Evolutionary conservation across 306 rosid species (phyloP), one percentile per base, ranked within the genome.

Genomic region (Cucurbita maxima): DNA sequence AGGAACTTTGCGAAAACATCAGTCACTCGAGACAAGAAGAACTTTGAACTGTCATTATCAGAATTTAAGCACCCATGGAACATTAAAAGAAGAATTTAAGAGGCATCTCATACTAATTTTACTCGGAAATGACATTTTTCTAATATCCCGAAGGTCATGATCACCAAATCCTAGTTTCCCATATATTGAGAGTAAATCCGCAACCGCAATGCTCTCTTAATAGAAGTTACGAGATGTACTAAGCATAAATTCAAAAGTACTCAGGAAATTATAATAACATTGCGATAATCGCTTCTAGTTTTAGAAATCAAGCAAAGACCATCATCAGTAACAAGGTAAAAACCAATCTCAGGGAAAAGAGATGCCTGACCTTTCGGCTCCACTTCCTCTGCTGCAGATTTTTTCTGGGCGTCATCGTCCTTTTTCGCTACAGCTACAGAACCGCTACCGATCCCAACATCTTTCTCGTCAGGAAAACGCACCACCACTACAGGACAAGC

Each of bases 401-500:
- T 75, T 25, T 36, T 14, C 56, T 75, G 88, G 2, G 67, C 91
- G 37, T 80, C 85, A 5, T 79, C 90, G 30, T 72, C 71, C 67
- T 69, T 82, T 63, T 84, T 83, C 34, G 44, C 61, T 2, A 77
- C 44, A 58, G 79, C 82, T 7, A 81, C 83, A 4, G 81, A 14
- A 40, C 12, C 51, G 4, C 11, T 80, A 0, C 38, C 78, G 25
- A 43, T 66, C 37, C 74, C 86, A 1, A 62, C 81, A 5, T 88
- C 92, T 79, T 81, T 86, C 58, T 89, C 98, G 1, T 90, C 98
- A 0, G 97, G 98, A 82, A 87, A 87, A 14, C 98, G 91, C 10
- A 94, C 97, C 7, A 94, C 97, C 16, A 94, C 97, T 0, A 94
- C 99, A 3, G 99, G 99, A 22, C 99, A 94, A 36, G 89, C 97